Evolutionary conservation across 257 asterid species (phyloP), one percentile per base, ranked within the genome.

Genomic region (Solanum sitiens): DNA sequence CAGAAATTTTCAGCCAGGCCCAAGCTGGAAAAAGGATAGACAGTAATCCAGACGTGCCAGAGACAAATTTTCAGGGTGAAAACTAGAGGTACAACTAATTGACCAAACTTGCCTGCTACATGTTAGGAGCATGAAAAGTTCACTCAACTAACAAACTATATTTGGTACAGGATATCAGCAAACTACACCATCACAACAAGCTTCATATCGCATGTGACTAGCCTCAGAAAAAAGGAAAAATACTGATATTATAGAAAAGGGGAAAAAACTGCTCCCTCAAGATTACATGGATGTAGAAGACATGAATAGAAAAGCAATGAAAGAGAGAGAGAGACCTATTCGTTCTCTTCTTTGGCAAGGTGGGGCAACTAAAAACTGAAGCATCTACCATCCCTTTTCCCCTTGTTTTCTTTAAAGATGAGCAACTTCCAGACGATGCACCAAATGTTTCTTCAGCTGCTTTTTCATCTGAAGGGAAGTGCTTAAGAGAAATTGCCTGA

Each of bases 351-450:
- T 91, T 89, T 87, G 35, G 87, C 84, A 89, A 27, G n/a, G 93
- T 92, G 74, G 96, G 95, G 93, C 96, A 93, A 87, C 96, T 95
- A 63, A 88, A 91, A 84, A 88, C 86, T 76, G 93, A 92, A 30
- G 83, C 45, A 70, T 82, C 95, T 74, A 40, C 89, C 84, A 56
- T 91, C 85, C 87, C 86, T 88, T 86, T 91, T 87, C 35, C 91
- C 89, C 73, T 71, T 83, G 82, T 91, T 89, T 88, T 90, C 86
- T 83, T 88, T 25, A 53, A 85, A 83, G 90, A 86, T 15, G 65
- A 79, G 70, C 53, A 50, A 56, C 79, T 80, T 42, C 68, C 53
- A 14, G 72, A 25, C 86, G 40, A 87, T 76, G 86, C 86, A 82
- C 70, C 83, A 86, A 44, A 71, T 83, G 86, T 50, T 68, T 85